Evolutionary conservation across 305 asterid species (phyloP), one percentile per base, ranked within the genome.

Genomic region (Fraxinus floribunda): DNA sequence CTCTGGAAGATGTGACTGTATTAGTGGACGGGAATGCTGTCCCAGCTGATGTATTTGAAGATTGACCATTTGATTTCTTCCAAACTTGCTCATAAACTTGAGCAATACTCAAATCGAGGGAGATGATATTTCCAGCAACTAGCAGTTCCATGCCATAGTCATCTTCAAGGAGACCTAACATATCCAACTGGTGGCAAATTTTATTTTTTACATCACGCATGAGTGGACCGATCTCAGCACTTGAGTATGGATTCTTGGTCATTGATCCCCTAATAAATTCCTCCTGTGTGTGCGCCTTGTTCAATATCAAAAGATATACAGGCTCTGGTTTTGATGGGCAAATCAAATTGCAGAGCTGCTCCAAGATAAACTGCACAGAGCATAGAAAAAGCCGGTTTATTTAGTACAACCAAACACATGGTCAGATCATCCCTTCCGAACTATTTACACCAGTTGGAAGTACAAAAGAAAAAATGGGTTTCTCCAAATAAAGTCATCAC

Each of bases 201-300:
- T 97, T 97, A 88, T 97, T 97, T 92, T 95, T 97, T 76, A 97
- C 99, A 90, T 97, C 99, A 87, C 99, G 98, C 99, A 97, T 95
- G 87, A 97, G 91, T 41, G 99, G 98, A 83, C 99, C 99, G 87
- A 97, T 89, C 90, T 97, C 99, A 80, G 91, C 89, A 88, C 98
- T 95, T 13, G 99, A 95, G 89, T 97, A 97, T 86, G 99, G 99
- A 90, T 95, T 97, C 86, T 97, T 95, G 79, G 97, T 95, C 99
- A 97, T 97, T 75, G 99, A 95, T 82, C 99, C 99, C 91, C 99
- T 90, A 79, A 97, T 97, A 88, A 97, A 97, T 84, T 97, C 99
- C 89, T 97, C 99, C 87, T 97, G 98, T 3, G 99, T 93, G 81
- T 95, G 98, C 76, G 94, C 98, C 90, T 95, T 97, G 93, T 97